These are phyloP conservation scores for Fusarium sp. DNA, from an alignment of 2,329 filamentous ascomycete species.

Conservation along the genomic window DNA sequence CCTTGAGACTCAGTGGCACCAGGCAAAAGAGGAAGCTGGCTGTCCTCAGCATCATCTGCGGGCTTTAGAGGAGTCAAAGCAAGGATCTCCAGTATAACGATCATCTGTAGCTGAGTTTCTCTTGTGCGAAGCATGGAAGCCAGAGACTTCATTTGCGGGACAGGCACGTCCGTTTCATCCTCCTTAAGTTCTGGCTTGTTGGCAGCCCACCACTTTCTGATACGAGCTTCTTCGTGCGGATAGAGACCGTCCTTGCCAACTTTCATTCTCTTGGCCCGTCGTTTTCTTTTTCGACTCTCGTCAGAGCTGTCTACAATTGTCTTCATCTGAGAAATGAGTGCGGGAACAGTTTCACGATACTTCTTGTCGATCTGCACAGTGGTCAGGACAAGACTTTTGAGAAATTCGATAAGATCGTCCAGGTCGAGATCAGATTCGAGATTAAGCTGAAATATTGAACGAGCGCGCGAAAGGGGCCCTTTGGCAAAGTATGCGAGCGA, in stretches of 20 bases:
- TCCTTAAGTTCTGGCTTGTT: conserved; percentile 64
- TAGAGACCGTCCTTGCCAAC: conserved; percentile 77
- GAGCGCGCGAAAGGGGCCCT: conserved; percentile 79
- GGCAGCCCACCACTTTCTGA: conserved; percentile 77
- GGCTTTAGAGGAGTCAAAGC: conserved; percentile 70
- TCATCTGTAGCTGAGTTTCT: conserved; percentile 84
- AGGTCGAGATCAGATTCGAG: conserved; percentile 70
- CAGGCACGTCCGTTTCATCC: conserved; percentile 59
- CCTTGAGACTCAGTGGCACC: conserved; percentile 51
- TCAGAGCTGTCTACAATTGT: conserved; percentile 67
- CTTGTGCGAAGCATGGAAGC: conserved; percentile 75
- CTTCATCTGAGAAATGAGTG: conserved; percentile 68
- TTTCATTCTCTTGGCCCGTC: conserved; percentile 72
- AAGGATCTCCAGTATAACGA: conserved; percentile 80
- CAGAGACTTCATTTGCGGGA: conserved; percentile 69
- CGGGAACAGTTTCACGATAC: conserved; percentile 76
- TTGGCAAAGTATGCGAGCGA: conserved; percentile 87
- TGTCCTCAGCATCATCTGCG: conserved; percentile 55
- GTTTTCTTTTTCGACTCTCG: conserved; percentile 58
- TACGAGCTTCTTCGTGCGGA: conserved; percentile 70
- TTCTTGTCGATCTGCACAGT: conserved; percentile 80
- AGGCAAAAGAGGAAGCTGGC: conserved; percentile 59
- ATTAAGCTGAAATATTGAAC: conserved; percentile 75
- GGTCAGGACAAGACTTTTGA: conserved; percentile 75
- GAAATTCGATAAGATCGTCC: conserved; percentile 72